Conservation (phyloP, 164 flowering plant genomes). For the Piper betle region DNA sequence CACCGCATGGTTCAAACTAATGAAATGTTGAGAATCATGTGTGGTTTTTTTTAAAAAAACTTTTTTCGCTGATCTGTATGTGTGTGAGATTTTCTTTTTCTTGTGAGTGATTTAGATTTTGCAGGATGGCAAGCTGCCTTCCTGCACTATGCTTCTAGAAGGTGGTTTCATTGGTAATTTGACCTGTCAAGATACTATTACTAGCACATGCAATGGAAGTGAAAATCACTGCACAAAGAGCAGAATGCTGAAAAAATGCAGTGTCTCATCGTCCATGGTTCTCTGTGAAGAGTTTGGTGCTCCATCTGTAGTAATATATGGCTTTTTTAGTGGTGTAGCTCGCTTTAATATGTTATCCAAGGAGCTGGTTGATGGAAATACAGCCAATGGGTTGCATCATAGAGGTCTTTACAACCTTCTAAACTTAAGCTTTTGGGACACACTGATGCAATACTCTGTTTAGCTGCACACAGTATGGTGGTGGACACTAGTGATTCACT, state of each 20-base stretch:
- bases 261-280: conserved; percentile 81
- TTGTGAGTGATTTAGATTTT: not conserved
- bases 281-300: conserved; percentile 37
- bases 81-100: not conserved
- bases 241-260: conserved; percentile 11
- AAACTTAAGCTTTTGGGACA: conserved; percentile 52
- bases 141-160: conserved; percentile 28
- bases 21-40: no score
- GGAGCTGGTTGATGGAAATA: conserved; percentile 16
- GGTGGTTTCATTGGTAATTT: conserved; percentile 34
- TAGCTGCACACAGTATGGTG: conserved; percentile 51
- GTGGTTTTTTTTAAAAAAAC: no score
- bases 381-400: conserved; percentile 7
- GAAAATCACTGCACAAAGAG: not conserved
- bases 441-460: conserved; percentile 70
- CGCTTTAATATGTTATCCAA: conserved; percentile 32
- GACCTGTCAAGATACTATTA: conserved; percentile 8
- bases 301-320: conserved; percentile 81
- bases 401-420: conserved; percentile 18
- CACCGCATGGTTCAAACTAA: no score
- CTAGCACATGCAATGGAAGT: not conserved
- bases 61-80: not conserved
- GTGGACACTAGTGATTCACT: conserved; percentile 16
- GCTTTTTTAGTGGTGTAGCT: conserved; percentile 60
- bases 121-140: not conserved